Base-by-base conservation (phyloP, 1,139 yeast genomes). In the Martiniozyma asiatica region DNA sequence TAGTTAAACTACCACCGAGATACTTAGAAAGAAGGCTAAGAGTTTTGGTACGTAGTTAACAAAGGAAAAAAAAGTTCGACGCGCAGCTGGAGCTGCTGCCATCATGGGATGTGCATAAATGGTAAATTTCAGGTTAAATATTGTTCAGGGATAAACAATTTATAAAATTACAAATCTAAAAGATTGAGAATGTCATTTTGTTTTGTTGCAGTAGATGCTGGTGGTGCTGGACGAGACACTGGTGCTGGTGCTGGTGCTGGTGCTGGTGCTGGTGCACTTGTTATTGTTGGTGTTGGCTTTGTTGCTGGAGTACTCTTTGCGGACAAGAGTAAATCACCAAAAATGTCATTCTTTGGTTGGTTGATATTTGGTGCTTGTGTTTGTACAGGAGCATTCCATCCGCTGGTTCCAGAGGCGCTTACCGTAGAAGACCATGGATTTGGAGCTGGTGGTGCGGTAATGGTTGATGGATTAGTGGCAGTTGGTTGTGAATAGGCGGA, bases 111-210 rank as follows among this genome's bases (percentile, higher is more conserved):
- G n/a, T n/a, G n/a, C n/a, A n/a, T n/a, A n/a, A n/a, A n/a, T n/a
- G n/a, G n/a, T n/a, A n/a, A n/a, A n/a, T n/a, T n/a, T n/a, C n/a
- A n/a, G n/a, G n/a, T n/a, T n/a, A n/a, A n/a, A n/a, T n/a, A n/a
- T 16, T 17, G 11, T 21, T 9, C 21, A 20, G 22, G 11, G 22
- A 20, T 20, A 20, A 23, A 14, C 25, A 23, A 23, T 14, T 14
- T n/a, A n/a, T n/a, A n/a, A n/a, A n/a, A n/a, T 39, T 48, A 63
- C 37, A 66, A 61, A 36, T 66, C 63, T 37, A 66, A 51, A 29
- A 66, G 56, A 40, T 65, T 69, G 24, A 64, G 60, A 56, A 41
- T 39, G 17, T 33, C 39, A 13, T 20, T 30, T 8, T 26, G 25
- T 11, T 20, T 21, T 10, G 24, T 10, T 5, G 31, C 5, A 29